Percentiles rank a stretch among this genome's conserved stretches.
phyloP scores from a whole-genome alignment of 179 eudicot genomes.

The Carnegiea gigantea region DNA sequence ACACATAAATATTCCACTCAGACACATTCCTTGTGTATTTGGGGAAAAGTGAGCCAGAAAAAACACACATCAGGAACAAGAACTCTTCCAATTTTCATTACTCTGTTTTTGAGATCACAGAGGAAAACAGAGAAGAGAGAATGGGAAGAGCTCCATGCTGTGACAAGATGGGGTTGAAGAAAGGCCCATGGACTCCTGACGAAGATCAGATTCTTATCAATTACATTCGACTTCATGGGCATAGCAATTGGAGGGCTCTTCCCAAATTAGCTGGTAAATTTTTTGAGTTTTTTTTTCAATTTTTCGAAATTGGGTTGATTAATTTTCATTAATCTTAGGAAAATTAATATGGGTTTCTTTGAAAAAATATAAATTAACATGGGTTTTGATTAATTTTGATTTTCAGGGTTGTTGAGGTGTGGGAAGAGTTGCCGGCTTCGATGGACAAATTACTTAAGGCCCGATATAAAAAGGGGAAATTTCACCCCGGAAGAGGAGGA shows the following conservation, averaged over 20 bases:
- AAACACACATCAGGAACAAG: neutral
- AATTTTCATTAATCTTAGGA: too few relatives aligned
- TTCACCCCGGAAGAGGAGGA: slow-evolving; percentile 39
- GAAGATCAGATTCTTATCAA: slow-evolving; percentile 63
- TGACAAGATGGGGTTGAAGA: slow-evolving; percentile 71
- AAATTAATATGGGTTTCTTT: neutral
- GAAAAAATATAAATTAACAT: too few relatives aligned
- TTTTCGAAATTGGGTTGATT: too few relatives aligned
- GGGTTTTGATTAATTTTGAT: neutral
- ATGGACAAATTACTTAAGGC: slow-evolving; percentile 40
- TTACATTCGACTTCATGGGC: slow-evolving; percentile 55
- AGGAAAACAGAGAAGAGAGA: slow-evolving; percentile 11
- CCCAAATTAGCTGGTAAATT: slow-evolving; percentile 69
- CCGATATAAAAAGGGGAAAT: slow-evolving; percentile 40
- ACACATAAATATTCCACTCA: neutral
- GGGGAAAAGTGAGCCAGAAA: slow-evolving; percentile 2
- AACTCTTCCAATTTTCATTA: neutral
- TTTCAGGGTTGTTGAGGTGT: slow-evolving; percentile 59
- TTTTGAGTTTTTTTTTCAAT: too few relatives aligned
- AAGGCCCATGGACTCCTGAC: slow-evolving; percentile 83
- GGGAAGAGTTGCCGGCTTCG: slow-evolving; percentile 44
- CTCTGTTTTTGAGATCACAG: neutral
- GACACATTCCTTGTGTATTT: slow-evolving; percentile 20
- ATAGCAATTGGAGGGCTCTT: slow-evolving; percentile 70
- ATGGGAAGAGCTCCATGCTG: slow-evolving; percentile 88